These are phyloP conservation scores for Penicillium psychrofluorescens DNA, from an alignment of 495 filamentous ascomycete species.

Conservation along the genomic window DNA sequence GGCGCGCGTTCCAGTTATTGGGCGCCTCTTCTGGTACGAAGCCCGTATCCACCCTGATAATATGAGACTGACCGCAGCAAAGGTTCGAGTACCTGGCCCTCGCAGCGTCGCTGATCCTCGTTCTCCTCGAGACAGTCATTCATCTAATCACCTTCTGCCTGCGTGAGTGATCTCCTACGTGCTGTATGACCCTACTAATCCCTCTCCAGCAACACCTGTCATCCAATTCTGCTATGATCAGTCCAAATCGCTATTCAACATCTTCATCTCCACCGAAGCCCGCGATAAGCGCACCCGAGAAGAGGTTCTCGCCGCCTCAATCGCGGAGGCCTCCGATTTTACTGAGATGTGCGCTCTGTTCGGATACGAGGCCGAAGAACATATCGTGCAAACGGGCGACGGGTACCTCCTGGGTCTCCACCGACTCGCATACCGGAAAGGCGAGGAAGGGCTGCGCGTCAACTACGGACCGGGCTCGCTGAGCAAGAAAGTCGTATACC, in stretches of 20 bases:
- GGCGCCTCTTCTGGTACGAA: conserved; percentile 65
- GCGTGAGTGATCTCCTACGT: conserved; percentile 46
- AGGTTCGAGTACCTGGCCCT: conserved; percentile 84
- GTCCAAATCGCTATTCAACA: conserved; percentile 78
- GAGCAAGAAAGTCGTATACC: conserved; percentile 81
- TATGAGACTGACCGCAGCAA: not conserved
- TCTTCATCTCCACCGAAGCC: conserved; percentile 60
- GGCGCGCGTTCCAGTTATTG: conserved; percentile 76
- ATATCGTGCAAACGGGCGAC: conserved; percentile 89
- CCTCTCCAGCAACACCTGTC: conserved; percentile 58
- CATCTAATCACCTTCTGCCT: conserved; percentile 85
- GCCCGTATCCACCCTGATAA: not conserved
- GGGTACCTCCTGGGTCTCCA: conserved; percentile 91
- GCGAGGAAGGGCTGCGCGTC: conserved; percentile 63
- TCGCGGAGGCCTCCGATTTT: conserved; percentile 77
- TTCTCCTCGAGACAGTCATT: conserved; percentile 72
- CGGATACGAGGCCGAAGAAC: conserved; percentile 90
- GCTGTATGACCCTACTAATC: conserved; percentile 9
- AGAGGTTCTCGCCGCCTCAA: conserved; percentile 34
- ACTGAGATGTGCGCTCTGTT: conserved; percentile 83
- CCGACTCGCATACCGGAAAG: conserved; percentile 71
- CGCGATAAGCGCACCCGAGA: conserved; percentile 49
- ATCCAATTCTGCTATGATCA: conserved; percentile 75
- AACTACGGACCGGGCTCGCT: conserved; percentile 65
- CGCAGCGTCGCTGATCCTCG: conserved; percentile 70